These are phyloP conservation scores for Artemisia argyi DNA, from an alignment of 129 eudicot species.

Conservation along the genomic window DNA sequence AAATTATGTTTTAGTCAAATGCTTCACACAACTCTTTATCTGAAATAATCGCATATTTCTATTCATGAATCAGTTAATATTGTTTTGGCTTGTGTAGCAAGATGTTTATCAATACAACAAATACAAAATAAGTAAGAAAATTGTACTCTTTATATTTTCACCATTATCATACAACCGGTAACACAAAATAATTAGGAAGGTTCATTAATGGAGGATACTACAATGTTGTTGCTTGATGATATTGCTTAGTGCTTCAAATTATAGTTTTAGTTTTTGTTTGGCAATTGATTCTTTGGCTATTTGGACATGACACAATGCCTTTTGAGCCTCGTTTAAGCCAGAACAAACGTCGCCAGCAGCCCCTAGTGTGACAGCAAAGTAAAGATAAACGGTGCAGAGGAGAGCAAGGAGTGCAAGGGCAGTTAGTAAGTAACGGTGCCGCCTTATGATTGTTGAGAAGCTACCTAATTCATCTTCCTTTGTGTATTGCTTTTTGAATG, in stretches of 20 bases:
- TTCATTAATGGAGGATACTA: too few relatives aligned
- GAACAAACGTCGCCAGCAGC: constrained; percentile 48
- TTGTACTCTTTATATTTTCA: neutral
- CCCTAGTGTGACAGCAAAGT: constrained; percentile 85
- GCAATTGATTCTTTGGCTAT: constrained; percentile 51
- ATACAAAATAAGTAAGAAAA: neutral
- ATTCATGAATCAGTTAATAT: neutral
- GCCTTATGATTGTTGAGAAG: constrained; percentile 58
- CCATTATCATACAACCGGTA: neutral
- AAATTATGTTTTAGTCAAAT: constrained; percentile 4
- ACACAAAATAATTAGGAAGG: too few relatives aligned
- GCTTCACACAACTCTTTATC: constrained; percentile 11
- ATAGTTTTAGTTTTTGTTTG: constrained; percentile 21
- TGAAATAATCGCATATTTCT: constrained; percentile 10
- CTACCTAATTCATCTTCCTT: constrained; percentile 63
- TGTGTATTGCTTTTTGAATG: constrained; percentile 44
- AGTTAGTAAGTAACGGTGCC: constrained; percentile 80
- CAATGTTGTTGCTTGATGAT: neutral
- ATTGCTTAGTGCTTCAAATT: neutral
- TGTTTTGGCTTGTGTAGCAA: too few relatives aligned
- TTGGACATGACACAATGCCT: constrained; percentile 58
- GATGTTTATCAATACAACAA: too few relatives aligned
- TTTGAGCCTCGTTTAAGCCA: constrained; percentile 51
- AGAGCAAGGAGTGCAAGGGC: constrained; percentile 76
- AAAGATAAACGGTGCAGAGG: constrained; percentile 79